Conservation (phyloP, 768 basidiomycete species). For the Xanthoconium purpureum region DNA sequence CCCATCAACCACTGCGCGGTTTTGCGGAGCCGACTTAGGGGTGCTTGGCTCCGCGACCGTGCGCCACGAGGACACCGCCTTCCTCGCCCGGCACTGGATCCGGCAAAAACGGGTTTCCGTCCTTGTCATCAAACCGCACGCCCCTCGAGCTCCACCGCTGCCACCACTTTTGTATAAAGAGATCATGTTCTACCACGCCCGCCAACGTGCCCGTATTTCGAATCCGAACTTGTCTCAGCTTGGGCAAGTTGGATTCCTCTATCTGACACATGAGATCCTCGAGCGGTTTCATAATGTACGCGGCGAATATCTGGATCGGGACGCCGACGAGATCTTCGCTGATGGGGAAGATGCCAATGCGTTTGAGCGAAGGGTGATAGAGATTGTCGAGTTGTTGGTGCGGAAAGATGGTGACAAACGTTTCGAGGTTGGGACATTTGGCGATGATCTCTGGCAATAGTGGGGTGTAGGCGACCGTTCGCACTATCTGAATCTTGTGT, state of each 20-base stretch:
- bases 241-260: constrained; percentile 35
- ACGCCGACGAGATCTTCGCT: constrained; percentile 37
- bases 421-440: constrained; percentile 41
- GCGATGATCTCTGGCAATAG: constrained; percentile 38
- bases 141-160: constrained; percentile 26
- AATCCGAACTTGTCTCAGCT: constrained; percentile 38
- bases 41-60: not conserved
- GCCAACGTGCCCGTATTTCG: constrained; percentile 40
- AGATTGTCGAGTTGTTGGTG: constrained; percentile 34
- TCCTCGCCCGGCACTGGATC: not conserved
- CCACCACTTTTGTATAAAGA: constrained; percentile 31
- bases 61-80: not conserved
- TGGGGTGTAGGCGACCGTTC: constrained; percentile 34
- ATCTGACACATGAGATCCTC: constrained; percentile 38
- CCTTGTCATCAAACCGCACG: constrained; percentile 33
- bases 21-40: too few species aligned
- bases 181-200: constrained; percentile 26
- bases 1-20: too few species aligned
- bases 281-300: constrained; percentile 41
- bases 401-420: constrained; percentile 38
- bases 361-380: constrained; percentile 37
- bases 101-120: constrained; percentile 23
- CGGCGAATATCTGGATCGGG: constrained; percentile 36
- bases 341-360: constrained; percentile 45
- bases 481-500: constrained; percentile 39